phyloP scores from a whole-genome alignment of 768 basidiomycete species.

The Lepiota venenata region DNA sequence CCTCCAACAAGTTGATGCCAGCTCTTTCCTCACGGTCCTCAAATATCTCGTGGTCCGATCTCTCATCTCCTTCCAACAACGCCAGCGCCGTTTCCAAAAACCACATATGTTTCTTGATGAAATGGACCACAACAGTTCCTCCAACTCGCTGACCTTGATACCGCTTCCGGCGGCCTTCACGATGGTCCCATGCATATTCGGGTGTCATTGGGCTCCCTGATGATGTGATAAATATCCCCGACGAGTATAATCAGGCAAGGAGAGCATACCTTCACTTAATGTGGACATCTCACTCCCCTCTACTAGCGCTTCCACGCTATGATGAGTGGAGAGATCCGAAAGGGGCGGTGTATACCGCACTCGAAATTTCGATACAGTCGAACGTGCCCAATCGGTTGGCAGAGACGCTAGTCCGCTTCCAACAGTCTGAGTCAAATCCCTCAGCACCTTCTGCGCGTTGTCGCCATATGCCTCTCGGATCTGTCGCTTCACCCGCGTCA shows the following conservation, averaged over 20 bases:
- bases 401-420: constrained; percentile 32
- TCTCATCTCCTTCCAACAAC: constrained; percentile 75
- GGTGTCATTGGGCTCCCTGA: constrained; percentile 57
- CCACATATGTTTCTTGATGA: constrained; percentile 97
- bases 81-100: constrained; percentile 91
- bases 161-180: constrained; percentile 64
- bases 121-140: constrained; percentile 94
- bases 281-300: constrained; percentile 87
- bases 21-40: constrained; percentile 2
- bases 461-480: constrained; percentile 50
- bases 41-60: constrained; percentile 47
- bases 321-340: constrained; percentile 54
- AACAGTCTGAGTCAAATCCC: constrained; percentile 19
- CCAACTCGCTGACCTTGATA: constrained; percentile 75
- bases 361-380: constrained; percentile 86
- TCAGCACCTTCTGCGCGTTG: constrained; percentile 30
- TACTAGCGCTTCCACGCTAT: constrained; percentile 88
- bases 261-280: constrained; percentile 54
- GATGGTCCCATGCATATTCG: constrained; percentile 64
- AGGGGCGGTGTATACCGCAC: constrained; percentile 69
- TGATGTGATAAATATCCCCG: constrained; percentile 5
- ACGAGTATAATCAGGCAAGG: not conserved
- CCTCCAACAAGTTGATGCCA: constrained; percentile 13
- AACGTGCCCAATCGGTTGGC: constrained; percentile 69
- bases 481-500: constrained; percentile 57